A percentile compares a stretch with the other conserved stretches of the same genome.
Conservation (phyloP, 2,329 filamentous ascomycete species). For the Geosmithia flava region DNA sequence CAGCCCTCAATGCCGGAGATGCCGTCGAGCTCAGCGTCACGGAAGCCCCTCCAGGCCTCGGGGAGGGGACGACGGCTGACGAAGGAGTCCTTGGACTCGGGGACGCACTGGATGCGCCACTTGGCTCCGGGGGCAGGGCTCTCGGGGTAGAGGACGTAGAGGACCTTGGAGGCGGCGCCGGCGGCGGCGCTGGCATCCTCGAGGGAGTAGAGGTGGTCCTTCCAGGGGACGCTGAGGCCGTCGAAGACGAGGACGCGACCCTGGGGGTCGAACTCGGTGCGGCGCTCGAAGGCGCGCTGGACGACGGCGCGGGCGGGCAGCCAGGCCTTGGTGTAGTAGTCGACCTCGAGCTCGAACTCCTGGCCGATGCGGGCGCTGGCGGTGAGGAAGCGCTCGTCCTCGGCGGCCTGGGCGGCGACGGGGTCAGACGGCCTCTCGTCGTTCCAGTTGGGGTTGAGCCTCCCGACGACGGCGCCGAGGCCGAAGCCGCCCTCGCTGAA, state of each 20-base stretch:
- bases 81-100: constrained; percentile 73
- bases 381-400: constrained; percentile 67
- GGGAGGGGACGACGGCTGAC: constrained; percentile 84
- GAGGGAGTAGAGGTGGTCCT: constrained; percentile 85
- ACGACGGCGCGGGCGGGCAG: constrained; percentile 77
- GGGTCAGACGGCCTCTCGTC: constrained; percentile 46
- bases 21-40: constrained; percentile 73
- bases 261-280: constrained; percentile 54
- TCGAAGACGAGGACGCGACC: constrained; percentile 76
- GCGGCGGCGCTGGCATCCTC: constrained; percentile 55
- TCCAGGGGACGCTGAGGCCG: constrained; percentile 57
- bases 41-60: constrained; percentile 81
- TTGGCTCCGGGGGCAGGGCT: constrained; percentile 59
- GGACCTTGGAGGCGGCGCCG: constrained; percentile 26
- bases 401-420: constrained; percentile 64
- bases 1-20: constrained; percentile 58
- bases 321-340: constrained; percentile 67
- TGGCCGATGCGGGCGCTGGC: constrained; percentile 80
- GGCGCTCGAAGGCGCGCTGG: constrained; percentile 58
- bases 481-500: constrained; percentile 76
- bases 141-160: constrained; percentile 90
- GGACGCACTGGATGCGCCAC: constrained; percentile 93
- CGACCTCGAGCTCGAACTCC: constrained; percentile 72
- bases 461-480: constrained; percentile 70
- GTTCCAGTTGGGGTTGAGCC: constrained; percentile 74